Conservation (phyloP, 2,329 filamentous ascomycete species). For the Xylariales sp. region DNA sequence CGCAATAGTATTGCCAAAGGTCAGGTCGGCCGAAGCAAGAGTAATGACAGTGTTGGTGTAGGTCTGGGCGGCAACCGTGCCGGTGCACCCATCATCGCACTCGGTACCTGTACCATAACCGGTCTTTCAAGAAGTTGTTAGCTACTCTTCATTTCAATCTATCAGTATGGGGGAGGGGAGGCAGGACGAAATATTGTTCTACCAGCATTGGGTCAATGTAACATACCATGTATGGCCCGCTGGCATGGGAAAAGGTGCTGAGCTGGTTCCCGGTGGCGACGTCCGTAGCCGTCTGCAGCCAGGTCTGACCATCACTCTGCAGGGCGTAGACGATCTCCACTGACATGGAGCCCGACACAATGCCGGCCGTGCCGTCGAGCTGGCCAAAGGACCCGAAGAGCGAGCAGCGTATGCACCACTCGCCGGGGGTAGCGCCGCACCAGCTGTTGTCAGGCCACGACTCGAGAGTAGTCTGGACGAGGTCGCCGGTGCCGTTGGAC, state of each 20-base stretch:
- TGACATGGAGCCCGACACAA: constrained; percentile 2
- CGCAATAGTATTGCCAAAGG: constrained; percentile 3
- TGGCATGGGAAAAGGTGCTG: constrained; percentile 4
- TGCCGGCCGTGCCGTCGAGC: constrained; percentile 1
- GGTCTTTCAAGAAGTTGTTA: neutral
- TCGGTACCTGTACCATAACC: constrained; percentile 6
- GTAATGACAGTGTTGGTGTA: constrained; percentile 6
- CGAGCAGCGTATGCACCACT: constrained; percentile 7
- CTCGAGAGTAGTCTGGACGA: constrained; percentile 6
- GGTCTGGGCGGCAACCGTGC: constrained; percentile 5
- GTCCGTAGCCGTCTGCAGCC: constrained; percentile 5
- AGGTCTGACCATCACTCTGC: constrained; percentile 4
- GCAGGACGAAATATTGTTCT: too few species aligned
- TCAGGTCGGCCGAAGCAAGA: constrained; percentile 1
- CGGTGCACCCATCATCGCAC: constrained; percentile 5
- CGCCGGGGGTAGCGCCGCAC: constrained; percentile 3
- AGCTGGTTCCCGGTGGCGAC: constrained; percentile 2
- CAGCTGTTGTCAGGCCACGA: constrained; percentile 7
- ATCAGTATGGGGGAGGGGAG: neutral
- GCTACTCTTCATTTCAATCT: neutral
- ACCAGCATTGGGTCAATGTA: too few species aligned
- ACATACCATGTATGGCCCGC: constrained; percentile 6
- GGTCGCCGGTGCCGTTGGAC: constrained; percentile 5
- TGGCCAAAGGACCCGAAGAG: constrained; percentile 6
- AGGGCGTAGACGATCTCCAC: constrained; percentile 5